Conservation (phyloP, 169 alveolate genomes). For the Condylostoma magnum region DNA sequence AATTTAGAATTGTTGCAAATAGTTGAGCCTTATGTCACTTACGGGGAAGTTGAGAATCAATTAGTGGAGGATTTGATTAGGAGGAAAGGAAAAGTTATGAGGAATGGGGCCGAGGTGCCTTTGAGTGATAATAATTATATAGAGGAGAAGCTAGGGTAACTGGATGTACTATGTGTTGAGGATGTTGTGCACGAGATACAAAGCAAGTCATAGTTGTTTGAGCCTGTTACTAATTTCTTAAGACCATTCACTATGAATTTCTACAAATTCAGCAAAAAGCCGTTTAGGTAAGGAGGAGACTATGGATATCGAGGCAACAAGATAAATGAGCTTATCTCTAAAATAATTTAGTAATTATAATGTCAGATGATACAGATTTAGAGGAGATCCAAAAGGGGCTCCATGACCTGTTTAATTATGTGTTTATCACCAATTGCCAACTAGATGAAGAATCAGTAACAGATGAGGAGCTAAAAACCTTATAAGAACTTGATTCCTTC, state of each 20-base stretch:
- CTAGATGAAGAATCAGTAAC: slow-evolving; percentile 19
- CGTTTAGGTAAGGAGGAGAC: slow-evolving; percentile 23
- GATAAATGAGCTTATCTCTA: background rate
- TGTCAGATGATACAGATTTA: background rate
- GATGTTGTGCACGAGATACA: slow-evolving; percentile 79
- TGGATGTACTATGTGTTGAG: slow-evolving; percentile 72
- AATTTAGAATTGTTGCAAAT: background rate
- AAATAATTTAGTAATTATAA: no score
- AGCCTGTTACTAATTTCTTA: slow-evolving; percentile 76
- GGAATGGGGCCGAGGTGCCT: slow-evolving; percentile 72
- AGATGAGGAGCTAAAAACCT: background rate
- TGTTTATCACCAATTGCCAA: slow-evolving; percentile 14
- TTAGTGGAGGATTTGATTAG: slow-evolving; percentile 64
- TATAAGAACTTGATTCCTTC: slow-evolving; percentile 18
- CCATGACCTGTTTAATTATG: slow-evolving; percentile 13
- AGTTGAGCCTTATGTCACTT: slow-evolving; percentile 20
- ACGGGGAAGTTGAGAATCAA: slow-evolving; percentile 56
- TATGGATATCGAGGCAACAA: slow-evolving; percentile 11
- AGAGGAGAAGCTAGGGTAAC: slow-evolving; percentile 64
- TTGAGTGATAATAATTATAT: slow-evolving; percentile 63
- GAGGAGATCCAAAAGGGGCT: slow-evolving; percentile 1
- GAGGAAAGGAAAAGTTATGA: slow-evolving; percentile 80
- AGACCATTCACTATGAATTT: slow-evolving; percentile 39
- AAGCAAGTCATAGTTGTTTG: slow-evolving; percentile 73
- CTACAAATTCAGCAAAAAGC: background rate